Base-by-base conservation (phyloP, 768 basidiomycete genomes). In the Hydnomerulius pinastri region DNA sequence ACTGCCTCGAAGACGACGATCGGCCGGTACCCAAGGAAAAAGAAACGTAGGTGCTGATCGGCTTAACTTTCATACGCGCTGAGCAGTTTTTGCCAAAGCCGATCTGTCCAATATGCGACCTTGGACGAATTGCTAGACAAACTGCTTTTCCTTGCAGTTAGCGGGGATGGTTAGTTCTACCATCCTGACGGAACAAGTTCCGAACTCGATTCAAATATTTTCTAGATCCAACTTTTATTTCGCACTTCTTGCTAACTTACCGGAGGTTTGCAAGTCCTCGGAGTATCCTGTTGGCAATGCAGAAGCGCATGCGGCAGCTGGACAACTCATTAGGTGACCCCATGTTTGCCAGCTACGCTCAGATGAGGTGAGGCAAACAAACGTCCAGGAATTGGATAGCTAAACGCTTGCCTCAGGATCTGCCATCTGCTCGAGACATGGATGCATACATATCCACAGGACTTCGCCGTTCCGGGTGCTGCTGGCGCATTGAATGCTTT, bases 281-380 rank as follows among this genome's bases (percentile, higher is more conserved):
- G 35, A 85, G 78, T 50, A 72, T 94, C 15, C 73, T 94, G n/a
- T 74, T 92, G 38, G 86, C 89, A 5, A 90, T 94, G 86, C 88
- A 92, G 67, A 88, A 90, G 62, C 83, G 89, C 40, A 86, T 92
- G 80, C 81, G 87, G 28, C 82, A 86, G 55, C 72, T 93, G 12
- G 86, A 87, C 60, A 79, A 80, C 46, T 81, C 85, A 15, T 77
- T 80, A 11, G 82, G 82, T 6, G 90, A 93, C 71, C 86, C 87
- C 1, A 86, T 92, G 82, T 87, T 92, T 68, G 88, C 89, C 7
- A 87, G 85, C 59, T 92, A 86, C 68, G 90, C 88, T 6, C 91
- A 93, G 65, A 90, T 92, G 89, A 82, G 86, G 91, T 90, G 58
- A 38, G 57, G 4, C 6, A 18, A 21, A 25, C 8, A 11, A 35